Conservation (phyloP, 208 protist genomes). For the Leishmania arabica region DNA sequence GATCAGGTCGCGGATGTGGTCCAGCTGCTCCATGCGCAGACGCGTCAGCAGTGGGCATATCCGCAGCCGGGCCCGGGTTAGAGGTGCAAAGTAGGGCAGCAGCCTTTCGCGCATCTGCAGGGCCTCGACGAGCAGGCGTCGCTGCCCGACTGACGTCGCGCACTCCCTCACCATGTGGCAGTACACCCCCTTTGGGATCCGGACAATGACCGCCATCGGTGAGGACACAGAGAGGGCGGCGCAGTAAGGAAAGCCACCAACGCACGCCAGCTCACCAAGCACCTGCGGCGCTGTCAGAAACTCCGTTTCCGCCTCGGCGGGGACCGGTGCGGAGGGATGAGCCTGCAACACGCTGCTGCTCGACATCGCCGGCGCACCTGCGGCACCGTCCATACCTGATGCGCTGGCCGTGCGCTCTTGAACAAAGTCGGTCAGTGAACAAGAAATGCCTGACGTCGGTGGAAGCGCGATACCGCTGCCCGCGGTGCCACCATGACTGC, state of each 20-base stretch:
- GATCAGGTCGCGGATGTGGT: constrained; percentile 57
- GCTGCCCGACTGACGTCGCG: constrained; percentile 40
- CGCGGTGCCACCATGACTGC: not conserved
- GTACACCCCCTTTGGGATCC: constrained; percentile 50
- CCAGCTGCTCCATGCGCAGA: constrained; percentile 52
- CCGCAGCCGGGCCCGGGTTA: constrained; percentile 57
- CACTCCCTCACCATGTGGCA: constrained; percentile 39
- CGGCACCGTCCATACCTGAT: not conserved
- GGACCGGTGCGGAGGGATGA: not conserved
- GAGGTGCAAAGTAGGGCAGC: constrained; percentile 64
- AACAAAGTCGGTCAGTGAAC: not conserved
- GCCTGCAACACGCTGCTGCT: constrained; percentile 3
- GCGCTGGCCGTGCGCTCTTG: not conserved
- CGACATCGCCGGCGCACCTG: not conserved
- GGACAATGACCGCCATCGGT: constrained; percentile 39
- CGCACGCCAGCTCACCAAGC: constrained; percentile 59
- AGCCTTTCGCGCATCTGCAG: constrained; percentile 58
- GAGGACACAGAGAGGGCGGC: constrained; percentile 53
- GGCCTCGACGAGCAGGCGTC: constrained; percentile 40
- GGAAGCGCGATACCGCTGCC: not conserved
- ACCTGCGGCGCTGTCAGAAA: constrained; percentile 52
- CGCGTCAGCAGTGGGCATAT: constrained; percentile 65
- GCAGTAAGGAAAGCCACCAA: constrained; percentile 64
- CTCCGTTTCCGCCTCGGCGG: constrained; percentile 21
- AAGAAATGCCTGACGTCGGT: not conserved